Conservation (phyloP, 2,329 filamentous ascomycete genomes). For the Beauveria sp. region DNA sequence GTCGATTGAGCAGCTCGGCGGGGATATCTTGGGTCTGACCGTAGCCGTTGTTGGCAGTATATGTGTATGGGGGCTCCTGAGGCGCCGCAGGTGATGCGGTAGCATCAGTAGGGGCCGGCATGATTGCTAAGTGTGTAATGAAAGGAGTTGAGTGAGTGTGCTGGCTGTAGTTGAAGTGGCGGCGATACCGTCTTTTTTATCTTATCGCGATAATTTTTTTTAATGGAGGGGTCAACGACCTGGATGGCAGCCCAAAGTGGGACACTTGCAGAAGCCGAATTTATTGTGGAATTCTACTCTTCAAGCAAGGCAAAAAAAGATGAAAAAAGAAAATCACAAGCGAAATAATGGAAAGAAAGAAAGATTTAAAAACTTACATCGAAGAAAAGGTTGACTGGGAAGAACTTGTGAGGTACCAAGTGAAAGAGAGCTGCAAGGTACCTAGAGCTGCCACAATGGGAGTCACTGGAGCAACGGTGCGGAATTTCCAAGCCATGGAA, state of each 20-base stretch:
- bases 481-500: too few relatives aligned
- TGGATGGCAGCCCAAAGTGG: conserved; percentile 6
- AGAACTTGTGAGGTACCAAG: too few relatives aligned
- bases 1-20: conserved; percentile 23
- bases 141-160: neutral
- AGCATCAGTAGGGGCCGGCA: neutral
- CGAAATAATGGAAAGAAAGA: too few relatives aligned
- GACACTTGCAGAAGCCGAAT: neutral
- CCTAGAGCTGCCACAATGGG: too few relatives aligned
- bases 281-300: too few relatives aligned
- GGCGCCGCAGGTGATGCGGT: conserved; percentile 30
- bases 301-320: too few relatives aligned
- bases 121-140: neutral
- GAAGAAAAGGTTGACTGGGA: too few relatives aligned
- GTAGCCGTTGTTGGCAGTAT: conserved; percentile 37
- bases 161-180: neutral
- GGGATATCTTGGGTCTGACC: conserved; percentile 28
- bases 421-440: too few relatives aligned
- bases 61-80: conserved; percentile 37
- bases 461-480: too few relatives aligned
- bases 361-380: too few relatives aligned
- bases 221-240: conserved; percentile 5
- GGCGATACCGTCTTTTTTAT: neutral
- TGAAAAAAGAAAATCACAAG: too few relatives aligned
- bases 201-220: conserved; percentile 10